phyloP scores from a whole-genome alignment of 305 asterid genomes.

The Ruellia speciosa region DNA sequence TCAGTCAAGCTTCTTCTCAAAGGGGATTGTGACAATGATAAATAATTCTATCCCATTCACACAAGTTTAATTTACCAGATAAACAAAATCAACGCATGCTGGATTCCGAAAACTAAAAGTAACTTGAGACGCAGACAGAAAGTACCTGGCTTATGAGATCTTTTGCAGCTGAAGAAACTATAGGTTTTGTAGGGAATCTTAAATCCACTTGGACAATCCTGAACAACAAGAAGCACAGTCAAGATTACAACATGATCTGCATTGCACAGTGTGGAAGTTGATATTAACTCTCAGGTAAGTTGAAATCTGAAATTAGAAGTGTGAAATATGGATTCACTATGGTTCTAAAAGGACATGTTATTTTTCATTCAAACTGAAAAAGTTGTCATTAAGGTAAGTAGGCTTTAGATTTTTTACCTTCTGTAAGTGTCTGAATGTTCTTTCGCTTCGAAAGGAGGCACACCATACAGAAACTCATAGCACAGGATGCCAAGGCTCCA shows the following conservation, averaged over 20 bases:
- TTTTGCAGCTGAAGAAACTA: slow-evolving; percentile 75
- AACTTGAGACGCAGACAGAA: slow-evolving; percentile 32
- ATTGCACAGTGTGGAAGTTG: too few relatives aligned
- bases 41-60: too few relatives aligned
- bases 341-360: too few relatives aligned
- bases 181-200: slow-evolving; percentile 77
- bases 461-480: slow-evolving; percentile 87
- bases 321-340: neutral
- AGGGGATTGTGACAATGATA: too few relatives aligned
- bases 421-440: slow-evolving; percentile 88
- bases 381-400: too few relatives aligned
- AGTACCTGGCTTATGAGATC: slow-evolving; percentile 84
- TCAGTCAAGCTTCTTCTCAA: too few relatives aligned
- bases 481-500: slow-evolving; percentile 96
- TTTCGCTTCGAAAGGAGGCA: slow-evolving; percentile 92
- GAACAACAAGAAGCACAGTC: slow-evolving; percentile 8
- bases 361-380: too few relatives aligned
- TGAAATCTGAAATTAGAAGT: too few relatives aligned
- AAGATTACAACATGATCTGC: neutral
- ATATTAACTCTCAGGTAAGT: too few relatives aligned
- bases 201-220: slow-evolving; percentile 92
- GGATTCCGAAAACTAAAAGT: neutral
- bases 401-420: slow-evolving; percentile 54
- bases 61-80: neutral
- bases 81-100: neutral